Percentiles rank a stretch among this genome's conserved stretches.
Evolutionary conservation across 768 basidiomycete species (phyloP).

Genomic region (Trichaptum fuscoviolaceum): DNA sequence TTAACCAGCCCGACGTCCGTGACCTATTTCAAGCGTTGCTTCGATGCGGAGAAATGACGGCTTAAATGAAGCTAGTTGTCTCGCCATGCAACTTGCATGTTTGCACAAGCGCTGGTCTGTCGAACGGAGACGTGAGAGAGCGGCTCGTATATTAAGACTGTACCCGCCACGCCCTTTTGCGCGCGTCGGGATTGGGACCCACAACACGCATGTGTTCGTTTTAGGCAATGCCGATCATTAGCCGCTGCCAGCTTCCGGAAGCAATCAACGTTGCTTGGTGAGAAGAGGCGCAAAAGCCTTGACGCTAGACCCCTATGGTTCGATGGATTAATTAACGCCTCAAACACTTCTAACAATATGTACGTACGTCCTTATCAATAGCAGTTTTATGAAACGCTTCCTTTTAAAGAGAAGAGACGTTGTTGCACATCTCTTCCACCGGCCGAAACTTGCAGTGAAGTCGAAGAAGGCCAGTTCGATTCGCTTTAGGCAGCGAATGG

Average conservation of each 20-base stretch:
- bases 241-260: background rate
- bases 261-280: background rate
- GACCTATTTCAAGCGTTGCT: background rate
- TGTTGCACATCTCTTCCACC: background rate
- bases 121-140: background rate
- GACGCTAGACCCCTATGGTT: background rate
- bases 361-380: background rate
- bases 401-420: background rate
- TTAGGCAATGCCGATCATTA: constrained; percentile 1
- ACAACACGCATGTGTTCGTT: background rate
- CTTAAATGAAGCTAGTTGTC: background rate
- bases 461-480: background rate
- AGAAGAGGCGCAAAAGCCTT: background rate
- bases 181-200: background rate
- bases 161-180: background rate
- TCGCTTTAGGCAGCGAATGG: background rate
- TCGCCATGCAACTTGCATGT: background rate
- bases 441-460: background rate
- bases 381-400: background rate
- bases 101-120: background rate
- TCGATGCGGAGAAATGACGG: background rate
- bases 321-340: background rate
- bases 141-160: background rate
- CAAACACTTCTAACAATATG: background rate
- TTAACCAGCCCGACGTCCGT: background rate